These are phyloP conservation scores for Triglochin maritima DNA, from an alignment of 106 monocot species.

Conservation along the genomic window DNA sequence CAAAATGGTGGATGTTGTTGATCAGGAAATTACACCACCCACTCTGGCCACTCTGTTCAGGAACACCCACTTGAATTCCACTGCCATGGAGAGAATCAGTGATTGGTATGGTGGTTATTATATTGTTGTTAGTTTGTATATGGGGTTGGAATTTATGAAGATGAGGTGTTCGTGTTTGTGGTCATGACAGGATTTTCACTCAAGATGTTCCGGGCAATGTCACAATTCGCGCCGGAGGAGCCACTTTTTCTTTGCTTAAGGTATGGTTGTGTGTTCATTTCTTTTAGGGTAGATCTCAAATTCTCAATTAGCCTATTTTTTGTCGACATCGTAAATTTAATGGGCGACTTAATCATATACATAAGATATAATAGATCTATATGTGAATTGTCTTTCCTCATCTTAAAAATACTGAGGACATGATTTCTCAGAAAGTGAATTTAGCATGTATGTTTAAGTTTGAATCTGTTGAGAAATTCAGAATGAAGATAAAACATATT, in stretches of 20 bases:
- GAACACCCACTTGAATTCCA: neutral
- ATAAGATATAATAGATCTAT: neutral
- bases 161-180: slow-evolving; percentile 3
- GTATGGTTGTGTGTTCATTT: slow-evolving; percentile 10
- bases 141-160: neutral
- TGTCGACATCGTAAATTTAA: neutral
- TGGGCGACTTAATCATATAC: neutral
- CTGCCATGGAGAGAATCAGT: neutral
- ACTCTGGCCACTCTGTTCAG: slow-evolving; percentile 1
- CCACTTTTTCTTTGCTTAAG: slow-evolving; percentile 64
- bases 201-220: slow-evolving; percentile 68
- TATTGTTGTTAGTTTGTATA: neutral
- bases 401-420: neutral
- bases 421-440: no score
- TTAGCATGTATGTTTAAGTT: no score
- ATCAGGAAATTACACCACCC: neutral
- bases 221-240: slow-evolving; percentile 42
- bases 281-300: neutral
- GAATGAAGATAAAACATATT: no score
- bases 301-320: neutral
- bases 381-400: neutral
- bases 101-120: slow-evolving; percentile 3
- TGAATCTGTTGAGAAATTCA: no score
- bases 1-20: slow-evolving; percentile 7
- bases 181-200: slow-evolving; percentile 47